Conservation (phyloP, 345 rosid genomes). For the Lepidium aucheri region DNA sequence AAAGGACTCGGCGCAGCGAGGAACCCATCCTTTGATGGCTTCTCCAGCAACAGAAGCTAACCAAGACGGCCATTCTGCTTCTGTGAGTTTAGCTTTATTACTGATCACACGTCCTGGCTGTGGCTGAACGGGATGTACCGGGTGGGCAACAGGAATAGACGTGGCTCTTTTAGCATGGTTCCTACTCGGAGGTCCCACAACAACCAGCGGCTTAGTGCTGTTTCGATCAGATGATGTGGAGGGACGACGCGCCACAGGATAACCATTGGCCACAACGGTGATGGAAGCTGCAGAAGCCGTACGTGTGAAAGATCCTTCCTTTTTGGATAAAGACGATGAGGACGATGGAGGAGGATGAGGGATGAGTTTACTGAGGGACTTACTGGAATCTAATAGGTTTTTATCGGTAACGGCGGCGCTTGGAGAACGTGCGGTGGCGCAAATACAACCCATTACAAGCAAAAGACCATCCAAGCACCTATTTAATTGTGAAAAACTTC, state of each 20-base stretch:
- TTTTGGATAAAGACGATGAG: conserved; percentile 10
- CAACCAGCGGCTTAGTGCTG: background rate
- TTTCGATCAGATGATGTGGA: conserved; percentile 22
- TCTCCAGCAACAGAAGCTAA: conserved; percentile 29
- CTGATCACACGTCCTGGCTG: background rate
- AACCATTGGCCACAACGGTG: conserved; percentile 20
- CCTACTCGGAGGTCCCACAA: conserved; percentile 18
- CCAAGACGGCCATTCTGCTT: conserved; percentile 29
- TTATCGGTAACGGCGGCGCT: conserved; percentile 19
- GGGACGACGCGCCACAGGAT: conserved; percentile 15
- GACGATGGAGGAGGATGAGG: conserved; percentile 13
- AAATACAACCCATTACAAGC: conserved; percentile 28
- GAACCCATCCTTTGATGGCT: conserved; percentile 31
- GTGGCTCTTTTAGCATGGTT: conserved; percentile 12
- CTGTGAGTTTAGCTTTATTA: background rate
- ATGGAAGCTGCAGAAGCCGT: conserved; percentile 14
- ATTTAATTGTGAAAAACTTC: background rate
- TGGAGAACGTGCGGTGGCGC: conserved; percentile 28
- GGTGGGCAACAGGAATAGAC: conserved; percentile 16
- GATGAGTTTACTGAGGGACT: conserved; percentile 19
- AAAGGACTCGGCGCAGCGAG: conserved; percentile 27
- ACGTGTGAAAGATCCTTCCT: conserved; percentile 10
- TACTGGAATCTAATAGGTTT: conserved; percentile 20
- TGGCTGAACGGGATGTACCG: background rate
- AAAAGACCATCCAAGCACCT: conserved; percentile 10